Evolutionary conservation across 208 protist species (phyloP).

Genomic region (Trypanosoma avium): DNA sequence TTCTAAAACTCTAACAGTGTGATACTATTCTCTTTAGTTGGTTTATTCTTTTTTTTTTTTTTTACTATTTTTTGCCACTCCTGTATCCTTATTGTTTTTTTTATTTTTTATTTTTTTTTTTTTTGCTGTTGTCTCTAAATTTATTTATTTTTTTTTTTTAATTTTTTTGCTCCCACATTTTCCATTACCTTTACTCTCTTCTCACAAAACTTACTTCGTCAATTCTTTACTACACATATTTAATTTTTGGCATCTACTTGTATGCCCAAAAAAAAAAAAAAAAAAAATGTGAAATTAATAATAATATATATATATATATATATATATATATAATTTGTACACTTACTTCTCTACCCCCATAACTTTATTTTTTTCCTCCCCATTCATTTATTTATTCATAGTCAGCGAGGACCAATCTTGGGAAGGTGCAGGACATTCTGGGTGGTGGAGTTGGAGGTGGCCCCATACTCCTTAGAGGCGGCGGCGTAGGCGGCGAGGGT

Average conservation of each 20-base stretch:
- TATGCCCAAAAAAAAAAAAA: too few relatives aligned
- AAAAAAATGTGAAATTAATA: too few relatives aligned
- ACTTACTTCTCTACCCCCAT: too few relatives aligned
- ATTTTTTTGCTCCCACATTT: too few relatives aligned
- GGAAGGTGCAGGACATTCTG: conserved; percentile 9
- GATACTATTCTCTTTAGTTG: neutral
- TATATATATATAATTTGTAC: too few relatives aligned
- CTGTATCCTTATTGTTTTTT: neutral
- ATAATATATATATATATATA: too few relatives aligned
- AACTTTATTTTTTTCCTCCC: neutral
- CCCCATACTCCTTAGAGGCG: neutral
- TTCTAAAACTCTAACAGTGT: too few relatives aligned
- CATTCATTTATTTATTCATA: conserved; percentile 16
- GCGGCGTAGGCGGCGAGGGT: conserved; percentile 6
- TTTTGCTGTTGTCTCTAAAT: neutral
- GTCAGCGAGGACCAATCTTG: conserved; percentile 24
- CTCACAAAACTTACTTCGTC: too few relatives aligned
- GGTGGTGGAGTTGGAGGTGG: neutral
- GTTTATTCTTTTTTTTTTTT: neutral
- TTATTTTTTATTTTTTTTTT: neutral
- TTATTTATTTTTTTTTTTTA: too few relatives aligned
- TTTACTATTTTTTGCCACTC: neutral
- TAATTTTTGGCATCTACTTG: too few relatives aligned
- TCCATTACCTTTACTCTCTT: too few relatives aligned
- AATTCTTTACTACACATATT: too few relatives aligned